Conservation (phyloP, 371 early-diverging fungal genomes). For the Choanephora cucurbitarum region DNA sequence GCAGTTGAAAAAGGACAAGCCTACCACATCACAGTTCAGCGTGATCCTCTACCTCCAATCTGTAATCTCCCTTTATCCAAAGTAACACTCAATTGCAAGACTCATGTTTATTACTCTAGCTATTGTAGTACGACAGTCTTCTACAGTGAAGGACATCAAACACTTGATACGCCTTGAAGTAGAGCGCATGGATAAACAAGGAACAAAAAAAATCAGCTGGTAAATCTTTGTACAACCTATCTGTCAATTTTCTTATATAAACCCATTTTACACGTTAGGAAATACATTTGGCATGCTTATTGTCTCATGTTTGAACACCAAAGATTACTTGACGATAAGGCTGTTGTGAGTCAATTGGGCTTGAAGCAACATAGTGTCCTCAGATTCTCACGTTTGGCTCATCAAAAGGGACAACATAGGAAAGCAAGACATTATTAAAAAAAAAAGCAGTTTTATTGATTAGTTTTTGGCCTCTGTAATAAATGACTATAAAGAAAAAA, state of each 20-base stretch:
- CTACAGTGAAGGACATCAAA: constrained; percentile 39
- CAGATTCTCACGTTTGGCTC: constrained; percentile 27
- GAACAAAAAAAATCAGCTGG: constrained; percentile 29
- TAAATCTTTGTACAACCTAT: constrained; percentile 9
- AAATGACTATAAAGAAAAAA: constrained; percentile 3
- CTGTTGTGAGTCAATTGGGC: constrained; percentile 39
- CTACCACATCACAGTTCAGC: constrained; percentile 34
- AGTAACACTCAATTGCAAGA: no score
- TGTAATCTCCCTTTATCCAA: constrained; percentile 17
- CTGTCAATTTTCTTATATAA: no score
- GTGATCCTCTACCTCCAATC: constrained; percentile 29
- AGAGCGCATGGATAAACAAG: constrained; percentile 17
- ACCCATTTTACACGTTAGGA: constrained; percentile 22
- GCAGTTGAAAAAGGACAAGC: constrained; percentile 45
- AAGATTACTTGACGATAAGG: constrained; percentile 30
- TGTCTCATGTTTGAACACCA: constrained; percentile 30
- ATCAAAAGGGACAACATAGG: constrained; percentile 36
- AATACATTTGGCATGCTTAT: constrained; percentile 44
- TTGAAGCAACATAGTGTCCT: constrained; percentile 38
- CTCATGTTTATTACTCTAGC: no score
- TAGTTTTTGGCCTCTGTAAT: constrained; percentile 6
- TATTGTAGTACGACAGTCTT: constrained; percentile 37
- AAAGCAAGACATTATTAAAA: constrained; percentile 22
- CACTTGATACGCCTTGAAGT: constrained; percentile 21
- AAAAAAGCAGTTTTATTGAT: neutral